Percentiles rank a stretch among this genome's conserved stretches.
Conservation (phyloP, 148 eudicot species). For the Pouteria glomerata region DNA sequence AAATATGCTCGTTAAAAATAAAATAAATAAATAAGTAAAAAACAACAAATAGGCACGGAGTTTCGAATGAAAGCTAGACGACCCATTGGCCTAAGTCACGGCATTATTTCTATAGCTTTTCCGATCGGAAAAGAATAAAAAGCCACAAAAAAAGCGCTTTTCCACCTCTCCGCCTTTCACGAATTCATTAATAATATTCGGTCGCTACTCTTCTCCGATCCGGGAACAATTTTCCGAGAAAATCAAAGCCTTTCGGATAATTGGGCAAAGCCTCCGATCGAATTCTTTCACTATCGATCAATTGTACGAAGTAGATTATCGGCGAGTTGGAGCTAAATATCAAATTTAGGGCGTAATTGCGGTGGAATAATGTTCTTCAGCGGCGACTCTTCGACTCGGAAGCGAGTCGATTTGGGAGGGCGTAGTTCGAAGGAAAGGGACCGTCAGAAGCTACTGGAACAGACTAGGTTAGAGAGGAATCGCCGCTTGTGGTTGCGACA, state of each 20-base stretch:
- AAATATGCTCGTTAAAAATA: too few species aligned
- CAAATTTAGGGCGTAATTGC: not conserved
- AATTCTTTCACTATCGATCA: not conserved
- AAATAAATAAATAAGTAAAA: too few species aligned
- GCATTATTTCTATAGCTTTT: too few species aligned
- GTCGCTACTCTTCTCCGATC: too few species aligned
- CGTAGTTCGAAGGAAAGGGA: slow-evolving; percentile 92
- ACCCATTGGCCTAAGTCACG: not conserved
- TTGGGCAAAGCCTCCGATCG: not conserved
- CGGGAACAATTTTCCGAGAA: too few species aligned
- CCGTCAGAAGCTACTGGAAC: slow-evolving; percentile 85
- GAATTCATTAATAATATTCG: too few species aligned
- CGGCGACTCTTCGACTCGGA: slow-evolving; percentile 78
- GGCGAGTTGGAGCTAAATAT: not conserved
- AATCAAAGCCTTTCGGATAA: not conserved
- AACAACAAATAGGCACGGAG: too few species aligned
- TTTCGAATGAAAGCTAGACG: not conserved
- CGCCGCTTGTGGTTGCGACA: slow-evolving; percentile 53
- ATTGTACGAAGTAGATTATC: not conserved
- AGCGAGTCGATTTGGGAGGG: slow-evolving; percentile 95
- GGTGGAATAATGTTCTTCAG: slow-evolving; percentile 60
- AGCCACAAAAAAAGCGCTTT: too few species aligned
- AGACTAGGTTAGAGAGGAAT: slow-evolving; percentile 70
- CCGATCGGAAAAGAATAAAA: too few species aligned
- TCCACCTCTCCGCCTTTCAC: too few species aligned